Evolutionary conservation across 441 rosid genomes (phyloP), one percentile per base, ranked within the genome.

Genomic region (Rhodomyrtus psidioides): DNA sequence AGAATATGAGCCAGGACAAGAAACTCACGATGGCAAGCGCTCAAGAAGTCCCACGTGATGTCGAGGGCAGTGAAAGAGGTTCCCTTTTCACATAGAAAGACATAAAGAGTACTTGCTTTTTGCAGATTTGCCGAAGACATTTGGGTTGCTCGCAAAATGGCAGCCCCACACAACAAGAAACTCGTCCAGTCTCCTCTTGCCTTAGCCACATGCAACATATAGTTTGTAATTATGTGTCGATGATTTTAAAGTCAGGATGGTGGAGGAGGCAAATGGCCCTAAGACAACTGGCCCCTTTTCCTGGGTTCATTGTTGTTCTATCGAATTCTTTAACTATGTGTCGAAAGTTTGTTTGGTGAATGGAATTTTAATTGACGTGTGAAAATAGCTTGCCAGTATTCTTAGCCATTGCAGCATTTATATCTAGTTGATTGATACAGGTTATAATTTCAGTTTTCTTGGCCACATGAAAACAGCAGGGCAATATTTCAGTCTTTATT

Each of bases 111-210:
- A n/a, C n/a, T n/a, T n/a, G n/a, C n/a, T n/a, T n/a, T n/a, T n/a
- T n/a, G n/a, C n/a, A n/a, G n/a, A n/a, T n/a, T n/a, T n/a, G n/a
- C n/a, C n/a, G n/a, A n/a, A 94, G 92, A 96, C n/a, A 96, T 97
- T 97, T 53, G 96, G 91, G 81, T 93, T 94, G 76, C 98, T 97
- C 56, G 92, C 95, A 27, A 97, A 90, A 97, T 97, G 99, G 93
- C 97, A n/a, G 89, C 94, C 6, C 93, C 98, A n/a, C 98, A 96
- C 84, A 97, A 95, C 91, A 93, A 98, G 62, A 97, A 97, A 94
- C 94, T 94, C 88, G 99, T 96, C 88, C 99, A 97, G 92, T 99
- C 99, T 86, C 97, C 98, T 0, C 99, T 88, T 85, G 91, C 89
- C 62, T 85, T 83, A 53, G 85, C 91, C 89, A 83, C 90, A 85